These are phyloP conservation scores for Passalora sequoiae DNA, from an alignment of 2,329 filamentous ascomycete species.

Conservation along the genomic window DNA sequence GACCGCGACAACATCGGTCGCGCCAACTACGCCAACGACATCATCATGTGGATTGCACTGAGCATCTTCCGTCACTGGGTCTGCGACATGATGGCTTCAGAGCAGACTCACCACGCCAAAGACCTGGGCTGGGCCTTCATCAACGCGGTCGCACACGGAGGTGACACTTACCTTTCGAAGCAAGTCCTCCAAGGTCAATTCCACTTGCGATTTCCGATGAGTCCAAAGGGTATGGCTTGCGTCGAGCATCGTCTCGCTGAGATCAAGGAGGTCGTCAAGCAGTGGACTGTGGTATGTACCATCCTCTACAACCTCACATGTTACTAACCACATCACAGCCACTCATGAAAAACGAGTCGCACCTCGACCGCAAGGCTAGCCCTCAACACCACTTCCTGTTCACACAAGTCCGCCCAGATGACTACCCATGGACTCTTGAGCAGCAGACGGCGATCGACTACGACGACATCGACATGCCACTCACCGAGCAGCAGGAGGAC, in stretches of 20 bases:
- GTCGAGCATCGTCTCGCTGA: conserved; percentile 38
- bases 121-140: conserved; percentile 49
- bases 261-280: conserved; percentile 42
- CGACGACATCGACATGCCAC: neutral
- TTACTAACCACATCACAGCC: neutral
- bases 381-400: conserved; percentile 1
- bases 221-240: conserved; percentile 40
- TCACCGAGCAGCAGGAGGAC: neutral
- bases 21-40: conserved; percentile 44
- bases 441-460: neutral
- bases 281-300: conserved; percentile 29
- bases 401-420: neutral
- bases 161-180: conserved; percentile 41
- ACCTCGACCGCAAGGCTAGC: conserved; percentile 1
- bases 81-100: conserved; percentile 37
- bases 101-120: conserved; percentile 34
- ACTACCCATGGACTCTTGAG: neutral
- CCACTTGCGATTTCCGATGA: conserved; percentile 41
- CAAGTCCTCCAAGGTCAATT: conserved; percentile 36
- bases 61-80: conserved; percentile 47
- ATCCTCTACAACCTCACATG: neutral
- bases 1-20: conserved; percentile 36
- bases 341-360: neutral
- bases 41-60: conserved; percentile 49
- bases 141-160: conserved; percentile 36